These are phyloP conservation scores for Fraxinus dipetala DNA, from an alignment of 305 asterid species.

Conservation along the genomic window DNA sequence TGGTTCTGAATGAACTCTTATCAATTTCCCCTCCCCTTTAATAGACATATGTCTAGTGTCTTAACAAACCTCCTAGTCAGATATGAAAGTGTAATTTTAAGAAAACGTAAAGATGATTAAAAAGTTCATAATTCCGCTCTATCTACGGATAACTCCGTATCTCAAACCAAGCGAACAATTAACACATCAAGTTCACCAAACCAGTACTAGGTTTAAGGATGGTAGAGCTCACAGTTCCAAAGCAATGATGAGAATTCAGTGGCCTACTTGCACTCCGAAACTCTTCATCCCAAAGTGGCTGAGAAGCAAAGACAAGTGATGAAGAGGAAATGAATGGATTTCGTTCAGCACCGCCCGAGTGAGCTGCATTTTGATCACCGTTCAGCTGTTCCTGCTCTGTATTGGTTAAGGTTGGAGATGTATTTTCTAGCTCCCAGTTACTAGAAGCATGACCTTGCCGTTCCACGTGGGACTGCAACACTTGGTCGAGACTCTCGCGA, in stretches of 20 bases:
- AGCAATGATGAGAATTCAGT: constrained; percentile 40
- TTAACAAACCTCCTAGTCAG: background rate
- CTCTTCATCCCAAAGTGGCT: constrained; percentile 51
- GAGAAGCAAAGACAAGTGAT: constrained; percentile 31
- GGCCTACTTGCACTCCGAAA: constrained; percentile 44
- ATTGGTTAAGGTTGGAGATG: constrained; percentile 37
- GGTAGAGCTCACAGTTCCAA: constrained; percentile 48
- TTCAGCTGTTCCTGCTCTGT: constrained; percentile 43
- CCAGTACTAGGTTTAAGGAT: background rate
- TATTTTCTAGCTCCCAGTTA: constrained; percentile 54
- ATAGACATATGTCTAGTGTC: background rate
- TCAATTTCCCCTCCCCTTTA: background rate
- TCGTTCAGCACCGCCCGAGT: constrained; percentile 28
- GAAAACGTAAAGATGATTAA: background rate
- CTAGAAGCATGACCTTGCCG: constrained; percentile 61
- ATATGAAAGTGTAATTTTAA: background rate
- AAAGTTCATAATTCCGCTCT: background rate
- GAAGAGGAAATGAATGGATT: constrained; percentile 35
- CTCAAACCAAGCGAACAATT: background rate
- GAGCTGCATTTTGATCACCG: constrained; percentile 30
- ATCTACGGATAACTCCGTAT: background rate
- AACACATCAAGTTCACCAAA: background rate
- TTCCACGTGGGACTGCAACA: constrained; percentile 70
- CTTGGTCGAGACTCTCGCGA: constrained; percentile 70
- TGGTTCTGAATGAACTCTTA: background rate